phyloP scores from a whole-genome alignment of 805 yeast genomes.

The Torulaspora franciscae region DNA sequence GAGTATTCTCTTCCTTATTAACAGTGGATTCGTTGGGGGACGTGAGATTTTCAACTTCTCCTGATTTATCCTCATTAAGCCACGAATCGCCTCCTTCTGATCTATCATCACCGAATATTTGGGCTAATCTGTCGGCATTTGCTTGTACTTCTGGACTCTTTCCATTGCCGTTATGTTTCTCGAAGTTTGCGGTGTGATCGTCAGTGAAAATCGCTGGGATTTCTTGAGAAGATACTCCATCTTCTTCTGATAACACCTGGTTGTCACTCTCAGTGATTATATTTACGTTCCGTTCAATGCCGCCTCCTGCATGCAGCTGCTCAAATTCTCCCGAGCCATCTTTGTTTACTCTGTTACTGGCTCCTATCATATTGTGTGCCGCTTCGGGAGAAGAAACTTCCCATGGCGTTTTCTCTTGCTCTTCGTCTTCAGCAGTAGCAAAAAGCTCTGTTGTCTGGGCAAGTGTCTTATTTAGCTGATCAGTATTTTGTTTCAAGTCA shows the following conservation, averaged over 20 bases:
- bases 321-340: background rate
- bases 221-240: too few species aligned
- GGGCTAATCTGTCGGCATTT: constrained; percentile 1
- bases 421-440: constrained; percentile 8
- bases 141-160: background rate
- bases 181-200: too few species aligned
- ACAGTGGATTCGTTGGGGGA: background rate
- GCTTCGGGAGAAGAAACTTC: constrained; percentile 1
- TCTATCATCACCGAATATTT: constrained; percentile 1
- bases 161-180: background rate
- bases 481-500: background rate
- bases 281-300: constrained; percentile 8
- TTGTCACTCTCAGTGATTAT: background rate
- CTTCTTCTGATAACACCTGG: background rate
- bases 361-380: background rate
- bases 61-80: background rate
- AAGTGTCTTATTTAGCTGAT: background rate
- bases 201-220: too few species aligned
- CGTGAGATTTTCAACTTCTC: background rate
- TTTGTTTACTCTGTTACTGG: background rate
- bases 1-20: background rate
- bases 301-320: background rate
- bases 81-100: constrained; percentile 19
- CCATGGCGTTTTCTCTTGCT: constrained; percentile 14
- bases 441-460: background rate